These are phyloP conservation scores for Calonectria leucothoes DNA, from an alignment of 2,329 filamentous ascomycete species.

Conservation along the genomic window DNA sequence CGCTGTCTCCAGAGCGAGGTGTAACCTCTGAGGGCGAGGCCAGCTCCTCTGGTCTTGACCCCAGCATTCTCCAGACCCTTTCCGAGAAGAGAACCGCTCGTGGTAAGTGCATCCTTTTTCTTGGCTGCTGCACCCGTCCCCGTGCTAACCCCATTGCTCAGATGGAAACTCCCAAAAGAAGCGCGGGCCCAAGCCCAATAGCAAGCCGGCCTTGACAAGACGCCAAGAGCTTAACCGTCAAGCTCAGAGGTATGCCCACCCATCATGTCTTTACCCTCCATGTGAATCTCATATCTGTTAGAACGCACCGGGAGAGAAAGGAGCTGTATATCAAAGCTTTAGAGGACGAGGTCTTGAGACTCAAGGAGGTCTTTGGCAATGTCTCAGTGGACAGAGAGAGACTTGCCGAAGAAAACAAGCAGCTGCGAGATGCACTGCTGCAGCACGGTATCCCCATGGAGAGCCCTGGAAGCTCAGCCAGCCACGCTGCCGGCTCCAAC, in stretches of 20 bases:
- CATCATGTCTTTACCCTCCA: background rate
- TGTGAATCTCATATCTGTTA: constrained; percentile 50
- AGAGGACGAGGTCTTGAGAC: constrained; percentile 88
- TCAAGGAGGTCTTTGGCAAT: constrained; percentile 86
- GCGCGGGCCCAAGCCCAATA: constrained; percentile 94
- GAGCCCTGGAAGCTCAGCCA: constrained; percentile 55
- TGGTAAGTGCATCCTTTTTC: constrained; percentile 61
- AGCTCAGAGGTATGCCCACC: constrained; percentile 80
- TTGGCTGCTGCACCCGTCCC: background rate
- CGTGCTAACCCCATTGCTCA: constrained; percentile 47
- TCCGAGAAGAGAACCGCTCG: constrained; percentile 82
- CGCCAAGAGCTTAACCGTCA: constrained; percentile 95
- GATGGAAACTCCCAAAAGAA: constrained; percentile 90
- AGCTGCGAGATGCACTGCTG: constrained; percentile 70
- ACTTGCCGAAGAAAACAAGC: constrained; percentile 81
- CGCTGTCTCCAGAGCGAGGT: constrained; percentile 55
- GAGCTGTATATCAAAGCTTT: constrained; percentile 95
- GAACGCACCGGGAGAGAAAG: constrained; percentile 96
- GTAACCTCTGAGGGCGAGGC: constrained; percentile 46
- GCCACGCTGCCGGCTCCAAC: constrained; percentile 63
- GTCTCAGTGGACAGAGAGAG: constrained; percentile 81
- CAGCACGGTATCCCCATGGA: constrained; percentile 62
- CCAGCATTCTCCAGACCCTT: constrained; percentile 74
- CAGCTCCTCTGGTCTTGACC: constrained; percentile 59
- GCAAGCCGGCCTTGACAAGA: constrained; percentile 91